These are phyloP conservation scores for Irpex lacteus DNA, from an alignment of 1,284 basidiomycete species.

Conservation along the genomic window DNA sequence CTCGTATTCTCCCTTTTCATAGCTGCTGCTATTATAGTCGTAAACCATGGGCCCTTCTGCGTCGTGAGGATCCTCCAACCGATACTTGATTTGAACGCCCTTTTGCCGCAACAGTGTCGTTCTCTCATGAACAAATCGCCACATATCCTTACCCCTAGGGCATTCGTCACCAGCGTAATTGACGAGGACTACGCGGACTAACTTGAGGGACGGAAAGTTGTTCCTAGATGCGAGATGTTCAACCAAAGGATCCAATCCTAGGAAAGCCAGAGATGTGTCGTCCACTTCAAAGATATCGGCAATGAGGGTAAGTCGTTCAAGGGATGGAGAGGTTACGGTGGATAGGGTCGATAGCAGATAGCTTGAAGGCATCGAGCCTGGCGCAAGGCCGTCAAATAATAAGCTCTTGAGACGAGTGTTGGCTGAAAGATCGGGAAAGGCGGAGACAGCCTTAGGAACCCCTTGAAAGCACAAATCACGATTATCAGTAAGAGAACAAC, in stretches of 20 bases:
- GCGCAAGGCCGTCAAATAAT: background rate
- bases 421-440: background rate
- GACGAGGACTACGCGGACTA: background rate
- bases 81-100: background rate
- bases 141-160: background rate
- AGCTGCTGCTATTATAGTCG: background rate
- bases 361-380: background rate
- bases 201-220: background rate
- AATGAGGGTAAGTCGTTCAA: background rate
- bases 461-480: background rate
- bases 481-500: too few species aligned
- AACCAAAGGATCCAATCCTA: background rate
- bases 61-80: background rate
- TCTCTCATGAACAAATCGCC: background rate
- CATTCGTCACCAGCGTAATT: background rate
- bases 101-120: background rate
- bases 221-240: background rate
- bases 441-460: background rate
- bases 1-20: background rate
- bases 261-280: background rate
- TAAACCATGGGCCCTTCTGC: background rate
- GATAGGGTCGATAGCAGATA: background rate
- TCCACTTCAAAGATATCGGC: background rate
- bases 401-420: background rate
- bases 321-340: background rate